These are phyloP conservation scores for Peniophora sp. DNA, from an alignment of 1,284 basidiomycete genomes.

Conservation along the genomic window DNA sequence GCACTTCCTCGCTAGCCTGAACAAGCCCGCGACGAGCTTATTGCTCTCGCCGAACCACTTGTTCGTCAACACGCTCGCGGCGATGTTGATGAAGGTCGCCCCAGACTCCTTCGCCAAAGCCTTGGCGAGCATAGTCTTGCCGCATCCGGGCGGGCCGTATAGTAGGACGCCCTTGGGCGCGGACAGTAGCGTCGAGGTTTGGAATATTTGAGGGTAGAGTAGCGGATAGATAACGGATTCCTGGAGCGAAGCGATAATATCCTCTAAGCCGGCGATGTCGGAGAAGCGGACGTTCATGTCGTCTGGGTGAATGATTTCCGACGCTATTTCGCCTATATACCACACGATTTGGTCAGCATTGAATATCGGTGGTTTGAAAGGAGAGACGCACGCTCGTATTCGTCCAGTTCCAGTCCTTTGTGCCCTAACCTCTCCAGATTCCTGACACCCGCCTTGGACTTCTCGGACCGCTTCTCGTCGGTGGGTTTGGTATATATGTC, in stretches of 20 bases:
- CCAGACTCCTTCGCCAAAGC: conserved; percentile 94
- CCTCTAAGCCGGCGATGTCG: conserved; percentile 93
- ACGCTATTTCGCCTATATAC: conserved; percentile 53
- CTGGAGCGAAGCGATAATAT: conserved; percentile 84
- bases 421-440: conserved; percentile 71
- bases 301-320: conserved; percentile 81
- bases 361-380: no score
- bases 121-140: conserved; percentile 94
- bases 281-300: conserved; percentile 70
- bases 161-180: conserved; percentile 78
- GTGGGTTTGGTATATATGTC: conserved; percentile 31
- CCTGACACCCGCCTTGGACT: conserved; percentile 57
- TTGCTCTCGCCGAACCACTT: conserved; percentile 99
- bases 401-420: conserved; percentile 60
- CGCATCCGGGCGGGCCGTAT: conserved; percentile 88
- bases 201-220: conserved; percentile 87
- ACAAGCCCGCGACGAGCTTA: conserved; percentile 88
- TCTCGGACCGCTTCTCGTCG: conserved; percentile 58
- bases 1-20: conserved; percentile 68
- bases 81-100: conserved; percentile 93
- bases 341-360: neutral
- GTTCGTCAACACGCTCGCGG: conserved; percentile 72
- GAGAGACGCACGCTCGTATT: conserved; percentile 65
- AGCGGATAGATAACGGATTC: conserved; percentile 97
- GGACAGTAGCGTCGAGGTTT: conserved; percentile 61